Evolutionary conservation across 2,329 filamentous ascomycete species (phyloP).

Genomic region (Aspergillus alliaceus): DNA sequence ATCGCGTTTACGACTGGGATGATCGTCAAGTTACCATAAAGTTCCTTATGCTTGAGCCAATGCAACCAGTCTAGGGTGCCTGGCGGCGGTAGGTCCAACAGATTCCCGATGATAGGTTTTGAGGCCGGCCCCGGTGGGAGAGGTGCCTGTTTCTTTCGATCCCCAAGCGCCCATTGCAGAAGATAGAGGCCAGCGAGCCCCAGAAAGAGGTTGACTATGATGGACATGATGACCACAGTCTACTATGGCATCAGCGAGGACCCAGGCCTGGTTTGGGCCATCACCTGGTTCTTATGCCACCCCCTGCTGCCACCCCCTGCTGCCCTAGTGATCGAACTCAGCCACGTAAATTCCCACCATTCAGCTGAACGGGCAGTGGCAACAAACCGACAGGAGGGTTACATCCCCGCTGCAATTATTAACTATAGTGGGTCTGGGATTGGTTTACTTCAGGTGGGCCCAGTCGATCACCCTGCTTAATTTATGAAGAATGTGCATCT

Average conservation of each 20-base stretch:
- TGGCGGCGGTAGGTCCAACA: conserved; percentile 46
- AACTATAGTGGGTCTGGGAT: neutral
- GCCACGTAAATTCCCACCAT: neutral
- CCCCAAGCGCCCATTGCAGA: neutral
- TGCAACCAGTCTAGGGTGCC: conserved; percentile 38
- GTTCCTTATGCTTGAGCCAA: conserved; percentile 43
- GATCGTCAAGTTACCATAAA: conserved; percentile 29
- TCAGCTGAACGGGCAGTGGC: neutral
- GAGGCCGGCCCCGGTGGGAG: conserved; percentile 52
- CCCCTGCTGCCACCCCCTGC: too few species aligned
- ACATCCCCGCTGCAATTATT: neutral
- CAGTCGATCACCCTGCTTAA: neutral
- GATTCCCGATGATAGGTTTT: conserved; percentile 50
- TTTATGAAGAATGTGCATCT: neutral
- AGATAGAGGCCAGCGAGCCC: neutral
- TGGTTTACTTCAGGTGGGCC: neutral
- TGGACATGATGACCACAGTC: neutral
- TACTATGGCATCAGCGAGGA: neutral
- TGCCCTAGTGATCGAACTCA: too few species aligned
- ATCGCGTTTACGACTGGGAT: neutral
- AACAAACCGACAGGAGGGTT: neutral
- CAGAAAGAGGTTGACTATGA: neutral
- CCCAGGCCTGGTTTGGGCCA: neutral
- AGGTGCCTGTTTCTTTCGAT: neutral
- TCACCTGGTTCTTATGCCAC: neutral